phyloP scores from a whole-genome alignment of 768 basidiomycete species.

The Lactifluus pinguis region DNA sequence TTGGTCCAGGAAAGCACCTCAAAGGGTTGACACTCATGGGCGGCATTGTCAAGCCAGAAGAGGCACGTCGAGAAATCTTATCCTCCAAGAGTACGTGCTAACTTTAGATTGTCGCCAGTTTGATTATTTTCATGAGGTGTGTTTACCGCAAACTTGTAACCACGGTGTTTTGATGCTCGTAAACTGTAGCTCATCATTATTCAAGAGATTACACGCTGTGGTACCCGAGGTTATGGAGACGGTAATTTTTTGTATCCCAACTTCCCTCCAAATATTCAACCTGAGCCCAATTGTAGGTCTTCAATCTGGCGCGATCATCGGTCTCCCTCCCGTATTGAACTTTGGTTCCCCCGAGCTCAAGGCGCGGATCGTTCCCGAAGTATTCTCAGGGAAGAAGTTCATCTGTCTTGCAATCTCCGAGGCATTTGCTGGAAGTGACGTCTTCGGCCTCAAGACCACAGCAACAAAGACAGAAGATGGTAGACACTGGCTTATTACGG shows the following conservation, averaged over 20 bases:
- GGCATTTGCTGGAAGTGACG: conserved; percentile 82
- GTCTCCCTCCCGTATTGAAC: conserved; percentile 77
- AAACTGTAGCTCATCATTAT: conserved; percentile 31
- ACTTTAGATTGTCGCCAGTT: conserved; percentile 33
- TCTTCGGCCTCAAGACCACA: conserved; percentile 66
- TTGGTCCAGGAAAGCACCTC: conserved; percentile 86
- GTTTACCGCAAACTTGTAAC: not conserved
- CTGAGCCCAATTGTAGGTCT: conserved; percentile 35
- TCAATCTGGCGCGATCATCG: conserved; percentile 70
- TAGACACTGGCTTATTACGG: conserved; percentile 77
- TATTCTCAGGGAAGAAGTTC: conserved; percentile 68
- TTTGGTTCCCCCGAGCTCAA: conserved; percentile 61
- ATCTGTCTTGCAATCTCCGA: conserved; percentile 86
- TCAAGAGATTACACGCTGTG: conserved; percentile 36
- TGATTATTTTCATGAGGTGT: conserved; percentile 80
- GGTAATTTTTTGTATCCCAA: conserved; percentile 27
- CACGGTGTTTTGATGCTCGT: not conserved
- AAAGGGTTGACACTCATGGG: conserved; percentile 68
- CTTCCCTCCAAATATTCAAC: not conserved
- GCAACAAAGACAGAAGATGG: conserved; percentile 77
- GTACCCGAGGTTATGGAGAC: conserved; percentile 74
- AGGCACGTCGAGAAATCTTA: conserved; percentile 34
- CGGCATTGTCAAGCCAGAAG: conserved; percentile 68
- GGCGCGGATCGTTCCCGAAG: conserved; percentile 46
- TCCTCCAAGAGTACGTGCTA: not conserved